Conservation (phyloP, 2,329 filamentous ascomycete genomes). For the Aspergillus brasiliensis region DNA sequence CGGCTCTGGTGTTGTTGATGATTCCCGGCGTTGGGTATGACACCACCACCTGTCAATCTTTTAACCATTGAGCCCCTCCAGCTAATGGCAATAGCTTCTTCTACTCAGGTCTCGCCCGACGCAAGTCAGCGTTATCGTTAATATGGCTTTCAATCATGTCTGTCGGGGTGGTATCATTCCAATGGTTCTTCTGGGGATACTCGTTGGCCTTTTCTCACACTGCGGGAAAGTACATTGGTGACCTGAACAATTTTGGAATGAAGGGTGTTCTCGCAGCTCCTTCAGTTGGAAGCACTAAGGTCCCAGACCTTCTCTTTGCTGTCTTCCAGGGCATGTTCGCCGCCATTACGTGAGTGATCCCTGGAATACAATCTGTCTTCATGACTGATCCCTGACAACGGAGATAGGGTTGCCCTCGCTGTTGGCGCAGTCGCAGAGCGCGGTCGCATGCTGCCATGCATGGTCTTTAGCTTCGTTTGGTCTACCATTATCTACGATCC, state of each 20-base stretch:
- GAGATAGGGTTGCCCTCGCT: slow-evolving; percentile 71
- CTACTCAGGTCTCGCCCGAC: slow-evolving; percentile 85
- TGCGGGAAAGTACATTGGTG: slow-evolving; percentile 74
- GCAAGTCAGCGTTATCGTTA: slow-evolving; percentile 84
- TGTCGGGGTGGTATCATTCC: slow-evolving; percentile 76
- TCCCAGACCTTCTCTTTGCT: slow-evolving; percentile 83
- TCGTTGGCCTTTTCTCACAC: slow-evolving; percentile 79
- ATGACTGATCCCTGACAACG: slow-evolving; percentile 15
- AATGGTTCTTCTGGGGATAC: slow-evolving; percentile 97
- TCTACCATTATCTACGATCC: slow-evolving; percentile 87
- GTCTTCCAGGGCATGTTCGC: slow-evolving; percentile 67
- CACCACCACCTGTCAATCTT: background rate
- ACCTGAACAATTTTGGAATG: slow-evolving; percentile 78
- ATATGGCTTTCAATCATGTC: slow-evolving; percentile 85
- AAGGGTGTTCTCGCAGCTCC: slow-evolving; percentile 72
- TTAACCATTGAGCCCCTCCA: background rate
- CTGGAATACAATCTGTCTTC: background rate
- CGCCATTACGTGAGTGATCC: slow-evolving; percentile 71
- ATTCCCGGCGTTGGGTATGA: slow-evolving; percentile 80
- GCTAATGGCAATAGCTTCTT: slow-evolving; percentile 65
- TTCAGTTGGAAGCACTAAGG: slow-evolving; percentile 69
- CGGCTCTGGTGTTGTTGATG: slow-evolving; percentile 86
- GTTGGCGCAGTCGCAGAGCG: slow-evolving; percentile 84
- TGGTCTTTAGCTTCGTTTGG: slow-evolving; percentile 94
- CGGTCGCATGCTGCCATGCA: slow-evolving; percentile 82